phyloP scores from a whole-genome alignment of 2,329 filamentous ascomycete genomes.

The Aspergillus texensis region DNA sequence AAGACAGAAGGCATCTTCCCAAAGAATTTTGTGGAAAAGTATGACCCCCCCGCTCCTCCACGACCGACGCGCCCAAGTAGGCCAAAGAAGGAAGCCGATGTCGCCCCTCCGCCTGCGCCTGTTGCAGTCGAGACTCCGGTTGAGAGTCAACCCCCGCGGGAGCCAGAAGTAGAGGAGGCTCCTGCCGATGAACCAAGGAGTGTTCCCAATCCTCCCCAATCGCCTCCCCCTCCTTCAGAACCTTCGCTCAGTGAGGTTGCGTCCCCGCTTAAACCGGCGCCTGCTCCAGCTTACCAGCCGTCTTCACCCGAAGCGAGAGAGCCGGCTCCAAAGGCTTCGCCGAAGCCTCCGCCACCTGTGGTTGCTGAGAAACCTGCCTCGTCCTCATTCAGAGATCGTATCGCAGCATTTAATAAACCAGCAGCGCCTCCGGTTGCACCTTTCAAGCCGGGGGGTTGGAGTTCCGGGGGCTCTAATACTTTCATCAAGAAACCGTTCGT shows the following conservation, averaged over 20 bases:
- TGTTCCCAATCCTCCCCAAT: constrained; percentile 27
- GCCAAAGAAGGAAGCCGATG: constrained; percentile 64
- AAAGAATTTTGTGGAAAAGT: constrained; percentile 95
- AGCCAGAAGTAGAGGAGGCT: constrained; percentile 32
- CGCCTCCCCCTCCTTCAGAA: constrained; percentile 26
- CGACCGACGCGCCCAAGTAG: constrained; percentile 73
- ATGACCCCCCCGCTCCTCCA: constrained; percentile 86
- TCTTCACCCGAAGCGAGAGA: constrained; percentile 35
- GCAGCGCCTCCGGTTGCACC: constrained; percentile 84
- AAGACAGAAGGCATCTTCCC: constrained; percentile 89
- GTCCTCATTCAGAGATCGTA: constrained; percentile 89
- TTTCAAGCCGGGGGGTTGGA: constrained; percentile 74
- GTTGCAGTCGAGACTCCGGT: constrained; percentile 32
- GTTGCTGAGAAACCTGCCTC: constrained; percentile 71
- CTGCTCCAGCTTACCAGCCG: constrained; percentile 34
- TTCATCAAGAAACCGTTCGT: constrained; percentile 99
- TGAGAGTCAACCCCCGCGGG: constrained; percentile 37
- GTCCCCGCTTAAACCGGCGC: constrained; percentile 29
- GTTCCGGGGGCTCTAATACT: constrained; percentile 58
- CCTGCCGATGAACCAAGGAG: constrained; percentile 31
- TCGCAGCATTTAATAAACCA: constrained; percentile 94
- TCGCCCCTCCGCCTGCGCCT: constrained; percentile 38
- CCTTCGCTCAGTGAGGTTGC: constrained; percentile 28
- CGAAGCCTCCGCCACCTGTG: constrained; percentile 66
- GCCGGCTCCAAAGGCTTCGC: constrained; percentile 44